These are phyloP conservation scores for Saxophila tyrrhenica DNA, from an alignment of 495 filamentous ascomycete genomes.

Conservation along the genomic window DNA sequence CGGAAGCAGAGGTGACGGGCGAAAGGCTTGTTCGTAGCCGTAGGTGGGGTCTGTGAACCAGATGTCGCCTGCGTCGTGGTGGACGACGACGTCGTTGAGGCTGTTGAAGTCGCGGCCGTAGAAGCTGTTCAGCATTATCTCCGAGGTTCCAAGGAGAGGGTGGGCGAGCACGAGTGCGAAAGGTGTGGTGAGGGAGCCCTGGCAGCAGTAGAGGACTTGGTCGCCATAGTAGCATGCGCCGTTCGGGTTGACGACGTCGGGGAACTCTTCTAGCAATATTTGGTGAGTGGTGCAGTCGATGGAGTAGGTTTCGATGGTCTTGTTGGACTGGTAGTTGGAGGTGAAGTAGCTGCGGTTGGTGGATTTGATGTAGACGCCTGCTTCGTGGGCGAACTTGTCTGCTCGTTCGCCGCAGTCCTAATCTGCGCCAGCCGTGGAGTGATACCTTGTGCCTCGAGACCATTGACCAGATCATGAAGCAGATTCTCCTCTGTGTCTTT, in stretches of 20 bases:
- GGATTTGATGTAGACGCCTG: slow-evolving; percentile 49
- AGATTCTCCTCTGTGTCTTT: too few species aligned
- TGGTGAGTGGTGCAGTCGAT: slow-evolving; percentile 21
- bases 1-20: slow-evolving; percentile 26
- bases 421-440: too few species aligned
- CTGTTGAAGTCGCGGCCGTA: slow-evolving; percentile 39
- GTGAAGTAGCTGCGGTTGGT: slow-evolving; percentile 48
- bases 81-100: slow-evolving; percentile 36
- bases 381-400: slow-evolving; percentile 36
- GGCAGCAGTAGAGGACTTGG: slow-evolving; percentile 25
- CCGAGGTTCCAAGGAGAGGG: slow-evolving; percentile 4
- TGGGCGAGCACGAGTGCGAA: slow-evolving; percentile 13
- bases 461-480: too few species aligned
- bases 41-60: slow-evolving; percentile 29
- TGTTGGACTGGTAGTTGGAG: slow-evolving; percentile 34
- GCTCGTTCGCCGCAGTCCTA: too few species aligned
- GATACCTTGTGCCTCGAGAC: too few species aligned
- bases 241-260: slow-evolving; percentile 21
- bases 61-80: slow-evolving; percentile 15
- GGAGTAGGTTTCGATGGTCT: slow-evolving; percentile 27
- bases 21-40: slow-evolving; percentile 30
- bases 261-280: slow-evolving; percentile 29
- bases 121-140: slow-evolving; percentile 34
- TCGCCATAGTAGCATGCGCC: slow-evolving; percentile 24
- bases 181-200: slow-evolving; percentile 23